Evolutionary conservation across 805 yeast genomes (phyloP).

Genomic region (Saccharomycopsis oosterbeekiorum): DNA sequence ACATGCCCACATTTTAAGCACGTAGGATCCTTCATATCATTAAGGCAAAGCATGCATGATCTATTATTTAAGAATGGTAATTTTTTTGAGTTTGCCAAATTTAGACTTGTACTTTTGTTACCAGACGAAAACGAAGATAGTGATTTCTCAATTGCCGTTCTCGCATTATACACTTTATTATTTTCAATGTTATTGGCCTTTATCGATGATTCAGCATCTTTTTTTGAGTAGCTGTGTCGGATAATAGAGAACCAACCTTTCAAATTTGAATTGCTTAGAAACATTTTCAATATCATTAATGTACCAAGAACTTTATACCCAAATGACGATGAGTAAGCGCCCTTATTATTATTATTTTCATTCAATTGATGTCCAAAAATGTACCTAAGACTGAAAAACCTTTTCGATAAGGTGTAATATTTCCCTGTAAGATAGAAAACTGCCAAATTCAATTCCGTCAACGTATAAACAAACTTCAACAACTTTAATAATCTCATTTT

Average conservation of each 20-base stretch:
- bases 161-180: slow-evolving; percentile 2
- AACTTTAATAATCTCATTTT: slow-evolving; percentile 3
- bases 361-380: slow-evolving; percentile 57
- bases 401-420: slow-evolving; percentile 67
- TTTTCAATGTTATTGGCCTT: neutral
- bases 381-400: slow-evolving; percentile 73
- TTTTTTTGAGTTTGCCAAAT: slow-evolving; percentile 44
- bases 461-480: slow-evolving; percentile 28
- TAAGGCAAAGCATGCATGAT: slow-evolving; percentile 80
- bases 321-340: slow-evolving; percentile 21
- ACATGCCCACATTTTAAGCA: slow-evolving; percentile 87
- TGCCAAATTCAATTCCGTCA: slow-evolving; percentile 66
- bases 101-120: slow-evolving; percentile 26
- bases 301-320: slow-evolving; percentile 56
- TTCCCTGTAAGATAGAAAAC: slow-evolving; percentile 75
- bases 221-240: neutral
- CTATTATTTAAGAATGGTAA: slow-evolving; percentile 61
- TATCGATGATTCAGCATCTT: neutral
- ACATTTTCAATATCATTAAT: slow-evolving; percentile 12
- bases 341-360: slow-evolving; percentile 18
- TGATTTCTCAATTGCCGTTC: slow-evolving; percentile 5
- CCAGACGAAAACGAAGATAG: neutral
- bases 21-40: slow-evolving; percentile 71
- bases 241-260: neutral
- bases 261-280: neutral